Evolutionary conservation across 495 filamentous ascomycete species (phyloP).

Genomic region (Xylaria longipes): DNA sequence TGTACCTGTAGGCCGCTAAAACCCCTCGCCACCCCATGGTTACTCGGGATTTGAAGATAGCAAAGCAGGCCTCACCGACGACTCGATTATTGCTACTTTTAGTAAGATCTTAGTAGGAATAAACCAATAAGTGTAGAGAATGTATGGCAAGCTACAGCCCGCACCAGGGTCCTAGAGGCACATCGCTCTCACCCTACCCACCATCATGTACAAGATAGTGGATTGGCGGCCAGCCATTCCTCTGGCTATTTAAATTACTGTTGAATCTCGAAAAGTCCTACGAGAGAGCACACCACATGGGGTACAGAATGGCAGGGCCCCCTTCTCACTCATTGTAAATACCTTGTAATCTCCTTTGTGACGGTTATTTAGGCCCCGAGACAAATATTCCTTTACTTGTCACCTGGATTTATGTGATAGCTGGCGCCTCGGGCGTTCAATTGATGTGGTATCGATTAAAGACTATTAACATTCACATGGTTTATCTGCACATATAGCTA

Average conservation of each 20-base stretch:
- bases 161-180: not conserved
- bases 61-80: not conserved
- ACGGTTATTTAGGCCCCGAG: not conserved
- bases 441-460: not conserved
- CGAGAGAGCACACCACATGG: not conserved
- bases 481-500: not conserved
- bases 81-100: not conserved
- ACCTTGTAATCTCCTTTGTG: not conserved
- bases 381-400: not conserved
- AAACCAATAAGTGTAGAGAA: not conserved
- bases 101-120: conserved; percentile 12
- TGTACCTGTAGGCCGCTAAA: not conserved
- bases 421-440: not conserved
- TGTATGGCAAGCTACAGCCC: not conserved
- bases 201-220: not conserved
- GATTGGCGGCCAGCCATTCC: not conserved
- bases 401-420: not conserved
- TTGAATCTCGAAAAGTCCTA: not conserved
- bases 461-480: not conserved
- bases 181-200: conserved; percentile 17
- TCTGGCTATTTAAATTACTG: not conserved
- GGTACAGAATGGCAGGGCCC: not conserved
- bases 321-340: not conserved
- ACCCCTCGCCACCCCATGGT: not conserved
- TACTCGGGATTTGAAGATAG: conserved; percentile 21